A percentile compares a stretch with the other conserved stretches of the same genome.
phyloP scores from a whole-genome alignment of 129 eudicot genomes.

The Rutidosis leptorrhynchoides region DNA sequence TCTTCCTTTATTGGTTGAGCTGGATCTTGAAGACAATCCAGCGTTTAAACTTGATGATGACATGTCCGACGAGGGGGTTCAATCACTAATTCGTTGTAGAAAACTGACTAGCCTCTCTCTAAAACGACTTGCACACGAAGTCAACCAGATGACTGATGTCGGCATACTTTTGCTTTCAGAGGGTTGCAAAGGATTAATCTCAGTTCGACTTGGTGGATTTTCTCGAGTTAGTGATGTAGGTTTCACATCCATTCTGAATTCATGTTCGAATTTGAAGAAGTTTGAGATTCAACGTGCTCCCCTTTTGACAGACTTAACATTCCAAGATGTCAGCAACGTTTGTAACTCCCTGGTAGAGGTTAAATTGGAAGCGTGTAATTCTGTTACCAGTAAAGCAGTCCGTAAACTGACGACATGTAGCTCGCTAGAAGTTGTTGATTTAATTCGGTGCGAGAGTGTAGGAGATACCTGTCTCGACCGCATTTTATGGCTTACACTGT shows the following conservation, averaged over 20 bases:
- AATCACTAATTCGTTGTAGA: constrained; percentile 35
- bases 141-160: constrained; percentile 45
- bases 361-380: constrained; percentile 39
- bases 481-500: constrained; percentile 32
- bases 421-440: constrained; percentile 46
- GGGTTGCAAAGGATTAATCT: constrained; percentile 48
- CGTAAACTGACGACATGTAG: constrained; percentile 37
- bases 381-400: constrained; percentile 51
- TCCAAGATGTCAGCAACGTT: constrained; percentile 37
- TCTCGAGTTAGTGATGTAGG: constrained; percentile 72
- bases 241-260: constrained; percentile 44
- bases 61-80: constrained; percentile 53
- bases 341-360: constrained; percentile 49
- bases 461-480: constrained; percentile 47
- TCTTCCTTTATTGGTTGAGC: constrained; percentile 53
- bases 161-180: constrained; percentile 64
- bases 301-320: constrained; percentile 53
- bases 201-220: constrained; percentile 60
- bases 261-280: constrained; percentile 46
- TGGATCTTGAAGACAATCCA: constrained; percentile 70
- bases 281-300: constrained; percentile 50
- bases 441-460: constrained; percentile 48
- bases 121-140: constrained; percentile 22
- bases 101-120: constrained; percentile 53
- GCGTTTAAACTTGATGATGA: constrained; percentile 36